Base-by-base conservation (phyloP, 2,329 filamentous ascomycete genomes). In the Stachybotrys elegans region DNA sequence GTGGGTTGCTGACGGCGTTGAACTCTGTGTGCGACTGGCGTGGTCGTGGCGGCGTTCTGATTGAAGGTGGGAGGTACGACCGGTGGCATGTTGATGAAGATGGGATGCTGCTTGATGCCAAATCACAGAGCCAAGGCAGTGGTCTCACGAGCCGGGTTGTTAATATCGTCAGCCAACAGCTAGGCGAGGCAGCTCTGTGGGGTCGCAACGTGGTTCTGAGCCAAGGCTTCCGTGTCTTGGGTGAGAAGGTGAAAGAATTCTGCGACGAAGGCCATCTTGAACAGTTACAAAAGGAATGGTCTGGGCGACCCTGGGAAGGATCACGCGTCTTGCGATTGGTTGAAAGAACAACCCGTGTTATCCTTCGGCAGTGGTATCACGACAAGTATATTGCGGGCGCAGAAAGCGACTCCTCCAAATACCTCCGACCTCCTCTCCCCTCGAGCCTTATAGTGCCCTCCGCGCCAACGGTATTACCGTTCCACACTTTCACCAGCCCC, bases 1-100 rank as follows among this genome's bases (percentile, higher is more conserved):
- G 93, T 63, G 93, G 93, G 7, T 76, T 98, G 42, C 91, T 90
- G 2, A 97, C 95, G 46, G 92, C 93, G 2, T 72, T 98, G 42
- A 97, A 96, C 60, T 97, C 93, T 6, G 91, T 98, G 6, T 98
- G 93, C 61, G 87, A 92, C 57, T 98, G 93, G 93, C 79, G 80
- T 56, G 89, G 89, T 22, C 82, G 93, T 50, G 93, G 93, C 48
- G 93, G 93, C 2, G 84, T 95, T 37, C 74, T 88, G 21, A 76
- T 88, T n/a, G 76, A 83, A 43, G 73, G 72, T 42, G 88, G 87
- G 8, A 80, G 75, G 53, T 82, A 84, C 50, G 93, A 98, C 62
- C 82, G 89, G 32, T 97, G 93, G 88, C 93, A 98, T 62, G 91
- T 98, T 19, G 83, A 94, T 55, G 84, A 89, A 0, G 73, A 81